These are phyloP conservation scores for Blastobotrys indianensis DNA, from an alignment of 1,139 yeast genomes.

Conservation along the genomic window DNA sequence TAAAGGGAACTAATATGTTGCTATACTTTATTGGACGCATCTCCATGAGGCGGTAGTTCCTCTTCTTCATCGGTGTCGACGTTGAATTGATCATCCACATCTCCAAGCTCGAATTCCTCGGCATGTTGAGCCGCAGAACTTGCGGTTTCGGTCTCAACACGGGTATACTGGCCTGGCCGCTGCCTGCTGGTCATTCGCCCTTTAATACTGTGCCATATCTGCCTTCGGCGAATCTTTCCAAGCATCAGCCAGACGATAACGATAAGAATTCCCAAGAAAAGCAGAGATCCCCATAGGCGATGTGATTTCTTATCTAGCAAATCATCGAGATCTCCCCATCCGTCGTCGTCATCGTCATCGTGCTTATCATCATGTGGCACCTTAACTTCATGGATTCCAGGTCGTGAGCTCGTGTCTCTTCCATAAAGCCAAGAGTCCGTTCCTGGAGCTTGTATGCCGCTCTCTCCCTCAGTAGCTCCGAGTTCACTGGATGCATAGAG, in stretches of 20 bases:
- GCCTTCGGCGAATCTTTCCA: constrained; percentile 38
- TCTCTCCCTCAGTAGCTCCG: constrained; percentile 44
- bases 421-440: constrained; percentile 35
- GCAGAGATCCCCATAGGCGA: constrained; percentile 51
- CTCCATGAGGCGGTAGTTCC: constrained; percentile 7
- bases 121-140: constrained; percentile 1
- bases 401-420: constrained; percentile 15
- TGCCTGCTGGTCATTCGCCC: constrained; percentile 15
- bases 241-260: constrained; percentile 45
- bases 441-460: constrained; percentile 46
- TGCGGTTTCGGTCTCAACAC: background rate
- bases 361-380: constrained; percentile 12
- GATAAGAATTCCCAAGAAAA: constrained; percentile 41
- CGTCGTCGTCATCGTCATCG: constrained; percentile 17
- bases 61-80: constrained; percentile 20
- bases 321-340: constrained; percentile 34
- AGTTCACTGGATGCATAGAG: constrained; percentile 49
- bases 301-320: constrained; percentile 40
- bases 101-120: constrained; percentile 24
- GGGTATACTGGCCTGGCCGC: constrained; percentile 1
- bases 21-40: constrained; percentile 1
- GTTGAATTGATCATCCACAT: constrained; percentile 18
- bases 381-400: constrained; percentile 1
- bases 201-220: constrained; percentile 26
- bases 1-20: background rate